Percentiles rank a stretch among this genome's conserved stretches.
These are phyloP conservation scores for Fusarium beomiforme DNA, from an alignment of 2,329 filamentous ascomycete genomes.

Conservation along the genomic window DNA sequence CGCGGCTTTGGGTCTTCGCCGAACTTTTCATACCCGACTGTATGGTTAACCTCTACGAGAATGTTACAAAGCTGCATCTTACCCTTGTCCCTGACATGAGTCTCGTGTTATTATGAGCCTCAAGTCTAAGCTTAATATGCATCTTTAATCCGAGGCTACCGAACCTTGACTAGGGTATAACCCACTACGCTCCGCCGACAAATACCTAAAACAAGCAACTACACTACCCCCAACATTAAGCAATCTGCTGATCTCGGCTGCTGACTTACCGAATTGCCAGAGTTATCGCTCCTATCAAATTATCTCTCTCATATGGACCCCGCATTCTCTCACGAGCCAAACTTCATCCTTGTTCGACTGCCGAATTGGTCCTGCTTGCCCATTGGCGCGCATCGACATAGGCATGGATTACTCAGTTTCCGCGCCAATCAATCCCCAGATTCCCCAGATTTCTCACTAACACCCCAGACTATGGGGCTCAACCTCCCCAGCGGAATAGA, in stretches of 20 bases:
- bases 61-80: not conserved
- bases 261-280: not conserved
- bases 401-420: not conserved
- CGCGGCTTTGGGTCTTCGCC: too few species aligned
- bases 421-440: constrained; percentile 32
- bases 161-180: not conserved
- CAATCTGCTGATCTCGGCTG: constrained; percentile 25
- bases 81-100: not conserved
- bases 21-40: not conserved
- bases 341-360: constrained; percentile 11
- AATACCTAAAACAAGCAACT: not conserved
- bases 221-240: not conserved
- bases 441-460: constrained; percentile 22
- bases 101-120: constrained; percentile 12
- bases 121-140: constrained; percentile 1
- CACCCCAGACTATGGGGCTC: constrained; percentile 13
- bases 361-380: not conserved
- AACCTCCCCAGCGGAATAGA: constrained; percentile 22
- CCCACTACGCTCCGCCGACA: not conserved
- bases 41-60: not conserved
- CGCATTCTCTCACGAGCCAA: constrained; percentile 5
- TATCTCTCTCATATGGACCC: not conserved
- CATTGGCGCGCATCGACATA: constrained; percentile 27
- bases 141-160: constrained; percentile 6
- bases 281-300: constrained; percentile 28